Evolutionary conservation across 2,329 filamentous ascomycete genomes (phyloP).

Genomic region (Botrytis pseudocinerea): DNA sequence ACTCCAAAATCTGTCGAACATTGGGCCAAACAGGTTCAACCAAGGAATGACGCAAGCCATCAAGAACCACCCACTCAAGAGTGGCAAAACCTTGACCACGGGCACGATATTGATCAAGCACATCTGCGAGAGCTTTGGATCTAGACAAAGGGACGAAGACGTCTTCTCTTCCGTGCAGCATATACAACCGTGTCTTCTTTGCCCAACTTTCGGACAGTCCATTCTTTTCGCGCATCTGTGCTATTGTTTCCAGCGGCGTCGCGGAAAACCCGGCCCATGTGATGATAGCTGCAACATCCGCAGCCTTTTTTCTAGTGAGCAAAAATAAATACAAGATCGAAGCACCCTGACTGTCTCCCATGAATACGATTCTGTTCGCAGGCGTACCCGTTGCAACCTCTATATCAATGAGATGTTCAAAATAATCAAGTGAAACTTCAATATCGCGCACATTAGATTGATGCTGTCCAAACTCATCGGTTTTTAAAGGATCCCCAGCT

Average conservation of each 20-base stretch:
- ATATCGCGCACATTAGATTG: slow-evolving; percentile 26
- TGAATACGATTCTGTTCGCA: slow-evolving; percentile 24
- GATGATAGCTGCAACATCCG: slow-evolving; percentile 23
- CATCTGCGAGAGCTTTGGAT: slow-evolving; percentile 9
- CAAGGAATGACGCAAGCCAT: slow-evolving; percentile 20
- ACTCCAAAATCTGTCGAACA: slow-evolving; percentile 23
- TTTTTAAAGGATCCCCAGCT: slow-evolving; percentile 14
- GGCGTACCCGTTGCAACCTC: slow-evolving; percentile 23
- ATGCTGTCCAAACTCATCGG: slow-evolving; percentile 12
- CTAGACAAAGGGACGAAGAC: slow-evolving; percentile 24
- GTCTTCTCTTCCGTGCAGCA: slow-evolving; percentile 26
- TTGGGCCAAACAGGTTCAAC: slow-evolving; percentile 22
- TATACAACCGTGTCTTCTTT: slow-evolving; percentile 25
- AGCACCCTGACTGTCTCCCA: slow-evolving; percentile 28
- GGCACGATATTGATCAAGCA: slow-evolving; percentile 22
- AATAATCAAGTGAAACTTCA: slow-evolving; percentile 24
- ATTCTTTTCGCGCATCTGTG: slow-evolving; percentile 22
- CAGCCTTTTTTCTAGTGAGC: slow-evolving; percentile 20
- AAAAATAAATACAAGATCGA: slow-evolving; percentile 25
- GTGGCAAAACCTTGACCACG: slow-evolving; percentile 24
- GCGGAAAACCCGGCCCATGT: slow-evolving; percentile 24
- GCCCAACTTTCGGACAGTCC: slow-evolving; percentile 22
- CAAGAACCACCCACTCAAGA: slow-evolving; percentile 24
- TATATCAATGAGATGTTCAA: slow-evolving; percentile 22
- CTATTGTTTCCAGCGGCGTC: slow-evolving; percentile 22